Evolutionary conservation across 2,329 filamentous ascomycete genomes (phyloP).

Genomic region (Pseudogymnoascus sp.): DNA sequence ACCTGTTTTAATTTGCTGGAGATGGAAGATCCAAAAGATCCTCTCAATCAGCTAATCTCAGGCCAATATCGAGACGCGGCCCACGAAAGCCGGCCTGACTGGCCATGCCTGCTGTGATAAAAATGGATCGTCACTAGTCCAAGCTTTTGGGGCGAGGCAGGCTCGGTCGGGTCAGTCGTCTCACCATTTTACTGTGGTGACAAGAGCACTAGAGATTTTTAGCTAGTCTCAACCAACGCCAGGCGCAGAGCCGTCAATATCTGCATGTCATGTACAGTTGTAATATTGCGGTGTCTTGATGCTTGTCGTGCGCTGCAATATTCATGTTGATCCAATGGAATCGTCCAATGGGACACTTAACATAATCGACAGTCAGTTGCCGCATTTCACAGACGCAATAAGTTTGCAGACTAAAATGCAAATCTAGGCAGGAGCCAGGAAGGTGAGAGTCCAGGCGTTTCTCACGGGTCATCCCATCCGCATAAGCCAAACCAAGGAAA

Average conservation of each 20-base stretch:
- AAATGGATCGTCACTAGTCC: constrained; percentile 4
- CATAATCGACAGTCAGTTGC: constrained; percentile 1
- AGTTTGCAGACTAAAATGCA: constrained; percentile 1
- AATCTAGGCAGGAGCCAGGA: not conserved
- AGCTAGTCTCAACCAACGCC: not conserved
- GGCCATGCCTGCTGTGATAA: not conserved
- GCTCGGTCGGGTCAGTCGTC: not conserved
- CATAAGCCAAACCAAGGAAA: not conserved
- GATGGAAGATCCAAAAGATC: constrained; percentile 3
- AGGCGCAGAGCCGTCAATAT: not conserved
- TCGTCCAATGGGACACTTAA: not conserved
- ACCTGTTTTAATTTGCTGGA: not conserved
- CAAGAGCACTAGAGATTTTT: constrained; percentile 2
- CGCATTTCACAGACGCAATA: not conserved
- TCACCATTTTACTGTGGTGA: constrained; percentile 2
- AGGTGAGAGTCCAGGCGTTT: not conserved
- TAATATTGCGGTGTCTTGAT: constrained; percentile 4
- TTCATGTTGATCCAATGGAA: not conserved
- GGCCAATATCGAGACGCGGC: constrained; percentile 3
- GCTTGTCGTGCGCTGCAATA: constrained; percentile 4
- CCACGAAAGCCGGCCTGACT: not conserved
- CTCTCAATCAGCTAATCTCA: not conserved
- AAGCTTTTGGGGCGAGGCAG: not conserved
- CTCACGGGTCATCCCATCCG: not conserved
- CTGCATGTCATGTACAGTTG: not conserved